These are phyloP conservation scores for Thalassiosira profunda DNA, from an alignment of 108 stramenopile genomes.

Conservation along the genomic window DNA sequence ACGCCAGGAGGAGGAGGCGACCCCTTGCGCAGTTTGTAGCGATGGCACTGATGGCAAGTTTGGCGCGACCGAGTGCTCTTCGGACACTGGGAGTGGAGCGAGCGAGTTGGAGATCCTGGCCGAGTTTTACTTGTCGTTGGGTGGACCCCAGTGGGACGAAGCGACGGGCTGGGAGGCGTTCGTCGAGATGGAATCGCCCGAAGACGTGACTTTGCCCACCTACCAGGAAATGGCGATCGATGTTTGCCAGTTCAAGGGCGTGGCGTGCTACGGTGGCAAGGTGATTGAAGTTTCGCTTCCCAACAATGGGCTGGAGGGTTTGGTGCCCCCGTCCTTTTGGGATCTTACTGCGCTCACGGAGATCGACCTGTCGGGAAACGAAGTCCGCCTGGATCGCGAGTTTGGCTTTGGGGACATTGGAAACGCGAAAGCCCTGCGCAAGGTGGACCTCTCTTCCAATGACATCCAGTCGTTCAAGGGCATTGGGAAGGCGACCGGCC, in stretches of 20 bases:
- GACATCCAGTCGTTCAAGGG: constrained; percentile 45
- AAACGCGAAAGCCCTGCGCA: constrained; percentile 46
- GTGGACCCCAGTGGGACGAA: constrained; percentile 60
- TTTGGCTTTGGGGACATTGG: constrained; percentile 51
- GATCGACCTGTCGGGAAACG: constrained; percentile 47
- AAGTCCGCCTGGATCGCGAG: constrained; percentile 39
- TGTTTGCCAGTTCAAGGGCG: constrained; percentile 34
- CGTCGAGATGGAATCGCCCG: constrained; percentile 32
- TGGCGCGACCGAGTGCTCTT: constrained; percentile 52
- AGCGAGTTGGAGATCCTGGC: constrained; percentile 51
- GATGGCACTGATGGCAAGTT: constrained; percentile 48
- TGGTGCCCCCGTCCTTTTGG: constrained; percentile 46
- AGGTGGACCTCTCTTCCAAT: constrained; percentile 47
- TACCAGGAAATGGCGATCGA: constrained; percentile 31
- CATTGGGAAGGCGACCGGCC: constrained; percentile 28
- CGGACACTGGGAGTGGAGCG: not conserved
- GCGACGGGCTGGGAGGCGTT: constrained; percentile 41
- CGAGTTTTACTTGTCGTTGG: constrained; percentile 59
- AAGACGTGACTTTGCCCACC: constrained; percentile 39
- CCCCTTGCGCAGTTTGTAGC: constrained; percentile 45
- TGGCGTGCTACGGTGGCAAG: constrained; percentile 25
- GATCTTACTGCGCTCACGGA: constrained; percentile 33
- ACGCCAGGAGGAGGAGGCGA: constrained; percentile 43
- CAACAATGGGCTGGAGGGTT: constrained; percentile 44
- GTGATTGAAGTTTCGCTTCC: constrained; percentile 28